Evolutionary conservation across 2,329 filamentous ascomycete species (phyloP), one percentile per base, ranked within the genome.

Genomic region (Colletotrichum australisinense): DNA sequence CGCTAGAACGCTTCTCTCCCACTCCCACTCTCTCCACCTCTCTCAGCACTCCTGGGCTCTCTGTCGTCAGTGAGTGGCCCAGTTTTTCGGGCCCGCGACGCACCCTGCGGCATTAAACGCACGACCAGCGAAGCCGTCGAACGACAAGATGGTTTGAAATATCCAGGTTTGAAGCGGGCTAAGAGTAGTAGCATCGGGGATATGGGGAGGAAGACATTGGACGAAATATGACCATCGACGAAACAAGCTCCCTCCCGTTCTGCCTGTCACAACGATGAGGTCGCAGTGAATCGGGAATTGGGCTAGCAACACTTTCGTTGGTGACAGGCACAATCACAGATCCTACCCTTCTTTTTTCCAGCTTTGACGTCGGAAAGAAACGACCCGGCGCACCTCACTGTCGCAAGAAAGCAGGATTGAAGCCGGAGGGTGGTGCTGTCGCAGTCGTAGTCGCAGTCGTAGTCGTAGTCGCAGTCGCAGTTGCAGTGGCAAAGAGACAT

Each of bases 91-190:
- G 65, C 30, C 32, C 66, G 42, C 59, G 66, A 70, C 66, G 70
- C 42, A 49, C 59, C 58, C 67, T 70, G 71, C 71, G 71, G 60
- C 71, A 73, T 73, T 73, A 57, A 73, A 73, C 56, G 71, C 60
- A 73, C 67, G 67, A 73, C 60, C 60, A 73, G 49, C 70, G 67
- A 55, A 70, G 67, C 70, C 69, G 70, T 70, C 71, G 60, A 73
- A 73, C 71, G 67, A 73, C 71, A 73, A 35, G 67, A 70, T 57
- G 71, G 71, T 70, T 73, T 73, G 60, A 62, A 58, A 62, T 26
- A 65, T 57, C 67, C 70, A 70, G 62, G 60, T 73, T 73, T 63
- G 70, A 73, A 70, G 70, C 67, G 56, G 24, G 60, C 59, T 60
- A 65, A 60, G 66, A 62, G 66, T 73, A 59, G 42, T 70, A 64